Evolutionary conservation across 768 basidiomycete species (phyloP), one percentile per base, ranked within the genome.

Genomic region (Tylopilus rubrobrunneus): DNA sequence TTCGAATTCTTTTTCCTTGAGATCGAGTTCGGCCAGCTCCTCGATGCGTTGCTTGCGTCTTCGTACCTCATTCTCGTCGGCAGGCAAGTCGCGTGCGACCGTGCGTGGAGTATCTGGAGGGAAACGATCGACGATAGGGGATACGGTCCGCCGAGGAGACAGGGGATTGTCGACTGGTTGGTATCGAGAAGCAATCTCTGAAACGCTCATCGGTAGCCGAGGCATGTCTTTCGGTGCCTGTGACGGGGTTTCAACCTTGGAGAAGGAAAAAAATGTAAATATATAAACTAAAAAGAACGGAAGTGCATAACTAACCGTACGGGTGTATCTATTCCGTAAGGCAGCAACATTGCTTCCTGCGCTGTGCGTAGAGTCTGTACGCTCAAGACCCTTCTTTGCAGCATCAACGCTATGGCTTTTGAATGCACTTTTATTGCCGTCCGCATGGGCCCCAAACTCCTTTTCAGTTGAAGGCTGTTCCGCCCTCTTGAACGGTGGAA

Each of bases 291-390:
- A 21, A 39, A 55, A 27, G 17, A 7, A 42, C 19, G 39, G 25
- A 58, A 50, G 15, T 55, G 40, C 37, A 15, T 4, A 11, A 73
- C 84, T 42, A 60, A 88, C 87, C 51, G 68, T 73, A 40, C 71
- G 76, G 21, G 80, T 76, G 58, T 86, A 89, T 47, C 79, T 80
- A 62, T 78, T 79, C 42, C 84, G 78, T 76, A 92, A 82, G 2
- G 81, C 80, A 41, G 87, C 84, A 43, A 91, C 87, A 25, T 85
- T 70, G 59, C 80, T 83, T 12, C 78, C 79, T 45, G 62, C 77
- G 56, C 80, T 84, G 39, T 68, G 75, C 7, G 75, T 76, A 3
- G 82, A 80, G 43, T 84, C 82, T 21, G 67, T 74, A 55, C 80
- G 76, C 48, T 85, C 81, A 4, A 82, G 59, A 15, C 62, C 34